Base-by-base conservation (phyloP, 139 green algal species). In the Picochlorum costavermella region DNA sequence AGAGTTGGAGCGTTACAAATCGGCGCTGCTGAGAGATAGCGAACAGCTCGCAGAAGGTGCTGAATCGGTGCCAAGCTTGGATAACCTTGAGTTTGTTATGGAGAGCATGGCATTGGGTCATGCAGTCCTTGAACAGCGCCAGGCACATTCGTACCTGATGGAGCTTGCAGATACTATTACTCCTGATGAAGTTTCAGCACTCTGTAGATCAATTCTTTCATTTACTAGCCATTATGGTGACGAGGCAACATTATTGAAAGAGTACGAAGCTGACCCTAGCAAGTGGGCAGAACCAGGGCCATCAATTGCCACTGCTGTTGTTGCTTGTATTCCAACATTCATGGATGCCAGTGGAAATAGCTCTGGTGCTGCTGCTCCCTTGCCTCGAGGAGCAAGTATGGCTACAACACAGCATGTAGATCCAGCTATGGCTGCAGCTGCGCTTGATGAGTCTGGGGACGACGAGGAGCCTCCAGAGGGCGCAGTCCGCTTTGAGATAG, bases 41-140 rank as follows among this genome's bases (percentile, higher is more conserved):
- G 85, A 87, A 58, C 92, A 96, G 73, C 70, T 91, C 62, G 87
- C 87, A 8, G 83, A 92, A 63, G 85, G 90, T 79, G 73, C 77
- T 55, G 88, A 88, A 74, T 87, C 70, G 68, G 88, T 96, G 33
- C 80, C 86, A 43, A 83, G 62, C 45, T 55, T 92, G 30, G 89
- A 99, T 76, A 96, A 87, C 48, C 84, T 99, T 61, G 91, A 99
- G 64, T 98, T 96, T 73, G 75, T 96, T 50, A 99, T 99, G 94
- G 94, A 99, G 80, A 87, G 63, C 66, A 76, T 96, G 51, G 92
- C 93, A 14, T 84, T 95, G 56, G 88, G 88, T 2, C 88, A 97
- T 84, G 87, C 78, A 8, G 77, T 98, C 31, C 88, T 90, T 62
- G 76, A 86, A 44, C 84, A 86, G 46, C 20, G 11, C 31, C 64